Conservation (phyloP, 2,329 filamentous ascomycete species). For the Epichloe festucae region DNA sequence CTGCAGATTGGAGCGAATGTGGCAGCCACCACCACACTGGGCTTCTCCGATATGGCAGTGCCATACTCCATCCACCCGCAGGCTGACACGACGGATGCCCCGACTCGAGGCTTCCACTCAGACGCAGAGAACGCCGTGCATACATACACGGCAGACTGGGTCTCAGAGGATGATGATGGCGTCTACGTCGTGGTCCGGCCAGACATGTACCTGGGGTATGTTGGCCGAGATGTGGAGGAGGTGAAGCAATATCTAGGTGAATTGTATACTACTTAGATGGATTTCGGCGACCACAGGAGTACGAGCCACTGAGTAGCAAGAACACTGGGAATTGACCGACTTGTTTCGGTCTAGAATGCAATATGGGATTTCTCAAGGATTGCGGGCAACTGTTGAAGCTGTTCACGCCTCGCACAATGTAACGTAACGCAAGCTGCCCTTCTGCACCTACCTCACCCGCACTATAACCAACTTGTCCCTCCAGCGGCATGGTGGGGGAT, state of each 20-base stretch:
- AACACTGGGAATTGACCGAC: too few species aligned
- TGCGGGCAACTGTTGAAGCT: too few species aligned
- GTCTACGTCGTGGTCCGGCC: conserved; percentile 24
- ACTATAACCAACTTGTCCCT: too few species aligned
- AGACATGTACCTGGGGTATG: conserved; percentile 28
- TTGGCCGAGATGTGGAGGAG: conserved; percentile 14
- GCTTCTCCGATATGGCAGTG: conserved; percentile 6
- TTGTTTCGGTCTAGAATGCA: too few species aligned
- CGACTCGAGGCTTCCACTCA: neutral
- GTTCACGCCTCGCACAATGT: too few species aligned
- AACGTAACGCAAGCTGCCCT: too few species aligned
- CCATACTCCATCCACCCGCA: neutral
- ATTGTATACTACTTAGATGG: conserved; percentile 6
- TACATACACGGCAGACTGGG: conserved; percentile 19
- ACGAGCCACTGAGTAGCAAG: too few species aligned
- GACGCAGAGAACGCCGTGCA: neutral
- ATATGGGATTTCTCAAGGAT: too few species aligned
- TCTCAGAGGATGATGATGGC: conserved; percentile 13
- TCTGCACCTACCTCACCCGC: too few species aligned
- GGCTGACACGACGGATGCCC: neutral
- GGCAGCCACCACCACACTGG: neutral
- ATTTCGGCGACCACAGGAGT: too few species aligned
- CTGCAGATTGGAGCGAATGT: conserved; percentile 11
- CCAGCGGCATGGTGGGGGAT: too few species aligned
- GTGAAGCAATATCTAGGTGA: conserved; percentile 16